Base-by-base conservation (phyloP, 2,329 filamentous ascomycete genomes). In the Aureobasidium melanogenum region DNA sequence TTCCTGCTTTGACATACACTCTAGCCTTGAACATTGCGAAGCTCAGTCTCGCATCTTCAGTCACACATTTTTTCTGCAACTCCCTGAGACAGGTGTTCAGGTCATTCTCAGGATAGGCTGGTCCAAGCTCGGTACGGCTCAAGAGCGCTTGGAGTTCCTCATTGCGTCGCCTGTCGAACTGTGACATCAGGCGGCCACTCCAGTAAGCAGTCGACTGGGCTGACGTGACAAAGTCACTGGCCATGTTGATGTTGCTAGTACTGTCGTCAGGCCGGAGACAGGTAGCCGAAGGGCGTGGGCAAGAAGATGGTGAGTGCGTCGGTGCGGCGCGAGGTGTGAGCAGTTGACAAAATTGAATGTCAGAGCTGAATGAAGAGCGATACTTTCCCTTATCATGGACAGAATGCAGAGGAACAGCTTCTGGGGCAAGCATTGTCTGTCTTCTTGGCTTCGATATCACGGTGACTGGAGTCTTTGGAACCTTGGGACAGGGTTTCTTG, bases 1-100 rank as follows among this genome's bases (percentile, higher is more conserved):
- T 22, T 9, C 56, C 34, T 30, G 56, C 15, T 15, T 34, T 59
- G 43, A 50, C 24, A 5, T 50, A 17, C 15, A 48, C 10, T 19
- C 22, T 59, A 17, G 56, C 56, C 24, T 59, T 59, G 56, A 59
- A 59, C 43, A 50, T 50, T 9, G 43, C 56, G n/a, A 59, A 59
- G 17, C 56, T 50, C 7, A 59, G n/a, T 26, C 19, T 59, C 15
- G 56, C 56, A 22, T 44, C 34, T 17, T 59, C 56, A 3, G 56
- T 59, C 24, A 41, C 56, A 39, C 56, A 59, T 10, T 48, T 59
- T 1, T 39, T 50, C 44, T 59, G 44, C 24, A 59, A n/a, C 24
- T 48, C 56, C 8, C n/a, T 41, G 41, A 59, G 15, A 19, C 56
- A 59, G 5, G 19, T 9, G 10, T 50, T 28, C 17, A 59, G 17